phyloP scores from a whole-genome alignment of 75 land plant species.

The Cryptomeria japonica region DNA sequence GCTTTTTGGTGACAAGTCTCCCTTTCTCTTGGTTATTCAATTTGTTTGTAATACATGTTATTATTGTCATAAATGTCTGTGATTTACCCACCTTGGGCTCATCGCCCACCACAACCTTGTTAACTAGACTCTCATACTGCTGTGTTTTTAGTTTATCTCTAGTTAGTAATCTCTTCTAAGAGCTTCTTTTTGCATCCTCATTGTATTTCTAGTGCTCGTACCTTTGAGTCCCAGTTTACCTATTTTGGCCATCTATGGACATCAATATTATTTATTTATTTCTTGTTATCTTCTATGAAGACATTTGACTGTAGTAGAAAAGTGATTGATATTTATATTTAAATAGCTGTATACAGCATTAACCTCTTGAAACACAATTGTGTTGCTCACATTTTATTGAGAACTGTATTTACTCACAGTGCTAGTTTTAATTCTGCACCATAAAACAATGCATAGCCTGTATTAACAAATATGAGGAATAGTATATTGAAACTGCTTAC shows the following conservation, averaged over 20 bases:
- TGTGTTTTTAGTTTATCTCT: not conserved
- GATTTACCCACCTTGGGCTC: not conserved
- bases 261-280: not conserved
- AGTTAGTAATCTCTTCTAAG: not conserved
- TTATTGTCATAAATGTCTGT: not conserved
- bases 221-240: not conserved
- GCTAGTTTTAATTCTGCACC: not conserved
- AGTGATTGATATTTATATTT: not conserved
- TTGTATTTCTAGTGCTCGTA: not conserved
- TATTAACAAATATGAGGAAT: not conserved
- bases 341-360: not conserved
- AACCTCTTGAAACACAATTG: not conserved
- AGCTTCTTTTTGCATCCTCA: not conserved
- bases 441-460: constrained; percentile 6
- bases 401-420: not conserved
- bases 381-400: not conserved
- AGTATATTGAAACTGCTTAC: constrained; percentile 38
- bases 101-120: not conserved
- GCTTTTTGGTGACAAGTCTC: not conserved
- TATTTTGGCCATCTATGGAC: not conserved
- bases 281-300: not conserved
- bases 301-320: not conserved
- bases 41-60: not conserved
- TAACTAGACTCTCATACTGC: not conserved
- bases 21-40: not conserved